Base-by-base conservation (phyloP, 495 filamentous ascomycete genomes). In the Entonaema liquescens region DNA sequence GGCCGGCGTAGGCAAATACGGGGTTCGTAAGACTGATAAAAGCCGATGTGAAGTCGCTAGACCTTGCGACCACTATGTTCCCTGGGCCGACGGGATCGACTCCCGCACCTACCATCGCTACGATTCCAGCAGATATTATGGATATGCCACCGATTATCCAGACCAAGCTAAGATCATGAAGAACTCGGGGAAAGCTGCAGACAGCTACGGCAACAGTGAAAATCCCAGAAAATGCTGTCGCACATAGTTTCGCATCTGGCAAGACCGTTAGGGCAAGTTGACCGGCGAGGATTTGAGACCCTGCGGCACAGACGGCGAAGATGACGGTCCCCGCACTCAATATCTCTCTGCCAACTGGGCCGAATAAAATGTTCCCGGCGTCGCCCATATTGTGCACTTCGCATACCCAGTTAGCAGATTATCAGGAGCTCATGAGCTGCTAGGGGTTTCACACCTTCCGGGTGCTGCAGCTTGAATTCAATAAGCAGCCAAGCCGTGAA, bases 281-380 rank as follows among this genome's bases (percentile, higher is more conserved):
- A 63, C 90, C 91, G 0, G 86, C 86, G 5, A 91, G 79, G 13
- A 93, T 81, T 59, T 92, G 90, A 15, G 87, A 87, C 3, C 83
- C 89, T 82, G 91, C 91, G 63, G 90, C 83, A 78, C 91, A 92
- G 17, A 93, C 76, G 31, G 91, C 82, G 74, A 92, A 89, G 31
- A 91, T 75, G 50, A 88, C 81, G 68, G 87, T 86, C 3, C 80
- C 85, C 17, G 79, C 77, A 4, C 85, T 87, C 55, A 89, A 78
- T 19, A 92, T 73, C 60, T 90, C 87, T 26, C 87, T 84, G 0
- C 89, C 89, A 29, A 87, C 67, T 0, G 76, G 72, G 0, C 89
- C 88, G 63, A 86, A 80, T 5, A 91, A 76, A 36, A 92, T 81
- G 23, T 85, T 76, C 3, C 88, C 87, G 1, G 86, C 89, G 67